Base-by-base conservation (phyloP, 441 rosid genomes). In the Corymbia calophylla region DNA sequence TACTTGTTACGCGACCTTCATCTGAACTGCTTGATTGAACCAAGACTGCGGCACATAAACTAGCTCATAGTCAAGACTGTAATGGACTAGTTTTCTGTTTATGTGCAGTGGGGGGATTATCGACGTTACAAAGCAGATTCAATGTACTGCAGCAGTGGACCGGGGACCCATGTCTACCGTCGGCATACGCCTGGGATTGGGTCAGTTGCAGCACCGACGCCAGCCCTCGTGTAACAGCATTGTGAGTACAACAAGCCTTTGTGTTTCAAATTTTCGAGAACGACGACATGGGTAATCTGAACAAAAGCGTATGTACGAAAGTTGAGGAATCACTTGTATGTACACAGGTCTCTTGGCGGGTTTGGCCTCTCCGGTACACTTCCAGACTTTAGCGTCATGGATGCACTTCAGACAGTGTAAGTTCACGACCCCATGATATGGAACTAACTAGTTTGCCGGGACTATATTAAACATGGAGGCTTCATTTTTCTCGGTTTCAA, bases 401-500 rank as follows among this genome's bases (percentile, higher is more conserved):
- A 70, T 35, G 47, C 48, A 35, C 81, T 70, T 35, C 81, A 35
- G 27, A 70, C 81, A 35, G 18, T 70, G 81, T 35, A 70, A 70
- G 48, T 70, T 35, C 4, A 5, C 0, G 8, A 32, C 6, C 27
- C 48, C 13, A 6, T 5, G 27, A 70, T 21, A 70, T 12, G 27
- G 81, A 70, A 70, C 48, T 35, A 35, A 19, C 35, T 35, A 35
- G 81, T 35, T 70, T 35, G 6, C 48, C 9, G 48, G 13, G 1
- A 0, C 81, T 9, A 70, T 0, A 35, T 70, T 3, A 35, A 35
- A 1, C 27, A 0, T 35, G 81, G 27, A 70, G 15, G 8, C 1
- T 70, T 6, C 0, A 39, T 70, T 70, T 70, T 35, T 19, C 25
- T 70, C 5, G 8, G 27, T 70, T 70, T 70, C 81, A 35, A 70